Base-by-base conservation (phyloP, 164 flowering plant genomes). In the Liriodendron chinense region DNA sequence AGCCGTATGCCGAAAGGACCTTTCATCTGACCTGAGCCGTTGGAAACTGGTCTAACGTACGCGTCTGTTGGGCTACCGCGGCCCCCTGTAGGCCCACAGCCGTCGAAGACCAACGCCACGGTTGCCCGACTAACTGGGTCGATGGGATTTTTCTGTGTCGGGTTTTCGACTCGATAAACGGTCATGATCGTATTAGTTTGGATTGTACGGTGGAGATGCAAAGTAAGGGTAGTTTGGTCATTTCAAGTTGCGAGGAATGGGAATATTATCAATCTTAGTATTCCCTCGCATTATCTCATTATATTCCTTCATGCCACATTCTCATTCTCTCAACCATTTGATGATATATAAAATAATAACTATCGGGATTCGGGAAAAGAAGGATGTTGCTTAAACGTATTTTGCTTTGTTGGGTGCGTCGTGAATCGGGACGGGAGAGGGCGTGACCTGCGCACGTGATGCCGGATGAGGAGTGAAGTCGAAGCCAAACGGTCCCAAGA, bases 321-420 rank as follows among this genome's bases (percentile, higher is more conserved):
- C 66, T 66, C 47, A 28, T 66, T 66, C 69, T 28, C 69, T 66
- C 25, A 14, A 24, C 12, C 21, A n/a, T 53, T 23, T 18, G 13
- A 24, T 22, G 21, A 26, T 28, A 12, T n/a, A 14, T 26, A 67
- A 67, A 18, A 67, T 28, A 28, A 67, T 26, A 26, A 34, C 48
- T 10, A 18, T 24, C 76, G 82, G 71, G 79, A 77, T 81, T 79
- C 75, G 78, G 83, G 84, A 76, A 68, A 71, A 28, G 47, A 71
- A 70, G 74, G 79, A 72, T 74, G 81, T 82, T 84, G 87, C 87
- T 84, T 84, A 59, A 53, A 84, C 85, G 85, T 75, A 56, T 82
- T 82, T 82, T 81, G 74, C 78, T 69, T 50, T 68, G 74, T 81
- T 26, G 49, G 20, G 57, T 53, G 69, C 26, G 2, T 64, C 23